Percentiles rank a stretch among this genome's conserved stretches.
Evolutionary conservation across 2,329 filamentous ascomycete genomes (phyloP).

Genomic region (Chrysoporthe cubensis): DNA sequence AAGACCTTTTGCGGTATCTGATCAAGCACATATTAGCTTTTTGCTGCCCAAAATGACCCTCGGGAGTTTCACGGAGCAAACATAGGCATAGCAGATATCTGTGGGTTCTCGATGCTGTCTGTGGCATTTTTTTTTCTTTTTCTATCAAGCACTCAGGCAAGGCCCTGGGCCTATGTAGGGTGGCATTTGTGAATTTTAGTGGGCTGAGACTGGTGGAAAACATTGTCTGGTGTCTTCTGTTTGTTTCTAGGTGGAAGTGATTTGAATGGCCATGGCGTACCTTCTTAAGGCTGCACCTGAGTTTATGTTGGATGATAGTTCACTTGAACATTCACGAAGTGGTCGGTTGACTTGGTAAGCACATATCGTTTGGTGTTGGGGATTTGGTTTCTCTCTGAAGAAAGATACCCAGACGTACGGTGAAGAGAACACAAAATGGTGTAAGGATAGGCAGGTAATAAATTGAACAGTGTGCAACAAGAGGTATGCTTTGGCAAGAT

Average conservation of each 20-base stretch:
- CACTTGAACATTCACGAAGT: not conserved
- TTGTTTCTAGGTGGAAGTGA: not conserved
- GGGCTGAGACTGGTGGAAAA: not conserved
- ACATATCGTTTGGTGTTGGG: not conserved
- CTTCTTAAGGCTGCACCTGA: not conserved
- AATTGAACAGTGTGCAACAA: not conserved
- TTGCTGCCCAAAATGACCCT: not conserved
- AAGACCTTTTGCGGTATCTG: not conserved
- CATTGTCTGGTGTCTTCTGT: not conserved
- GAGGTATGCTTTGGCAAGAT: not conserved
- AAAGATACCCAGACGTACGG: constrained; percentile 16
- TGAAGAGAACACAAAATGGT: not conserved
- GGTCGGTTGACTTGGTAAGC: not conserved
- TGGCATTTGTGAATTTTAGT: not conserved
- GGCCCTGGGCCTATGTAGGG: not conserved
- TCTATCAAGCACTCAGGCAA: not conserved
- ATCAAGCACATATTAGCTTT: not conserved
- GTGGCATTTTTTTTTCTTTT: not conserved
- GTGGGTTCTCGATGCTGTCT: not conserved
- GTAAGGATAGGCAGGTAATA: not conserved
- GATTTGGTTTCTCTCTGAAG: constrained; percentile 5
- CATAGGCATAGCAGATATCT: not conserved
- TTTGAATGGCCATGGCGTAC: not conserved
- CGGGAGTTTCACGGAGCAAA: not conserved
- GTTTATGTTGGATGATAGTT: not conserved